Evolutionary conservation across 768 basidiomycete genomes (phyloP).

Genomic region (Leccinum aurantiacum): DNA sequence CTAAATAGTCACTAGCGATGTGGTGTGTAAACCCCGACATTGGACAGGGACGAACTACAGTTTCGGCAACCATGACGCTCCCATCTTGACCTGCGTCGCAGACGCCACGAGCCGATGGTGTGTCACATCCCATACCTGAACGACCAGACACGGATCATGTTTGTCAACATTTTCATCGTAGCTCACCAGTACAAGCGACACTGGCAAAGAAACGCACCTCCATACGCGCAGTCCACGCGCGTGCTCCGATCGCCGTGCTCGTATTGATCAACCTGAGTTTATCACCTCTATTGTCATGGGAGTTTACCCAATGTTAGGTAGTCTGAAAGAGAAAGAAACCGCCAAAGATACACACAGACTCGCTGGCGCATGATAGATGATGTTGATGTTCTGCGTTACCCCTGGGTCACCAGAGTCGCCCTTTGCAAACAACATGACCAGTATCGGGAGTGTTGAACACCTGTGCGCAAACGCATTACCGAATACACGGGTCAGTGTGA

Average conservation of each 20-base stretch:
- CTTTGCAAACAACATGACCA: constrained; percentile 33
- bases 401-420: constrained; percentile 32
- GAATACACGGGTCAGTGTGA: too few relatives aligned
- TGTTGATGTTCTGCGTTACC: constrained; percentile 48
- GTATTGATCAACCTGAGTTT: constrained; percentile 43
- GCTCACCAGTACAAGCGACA: neutral
- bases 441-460: constrained; percentile 42
- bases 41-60: constrained; percentile 6
- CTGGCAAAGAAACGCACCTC: constrained; percentile 33
- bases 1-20: too few relatives aligned
- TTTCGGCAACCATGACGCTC: constrained; percentile 14
- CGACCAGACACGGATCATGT: neutral
- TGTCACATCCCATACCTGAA: constrained; percentile 42
- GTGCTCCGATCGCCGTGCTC: constrained; percentile 33
- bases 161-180: neutral
- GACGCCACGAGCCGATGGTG: constrained; percentile 44
- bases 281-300: constrained; percentile 37
- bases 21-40: too few relatives aligned
- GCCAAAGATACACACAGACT: constrained; percentile 31
- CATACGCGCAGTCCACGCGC: constrained; percentile 34
- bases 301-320: neutral
- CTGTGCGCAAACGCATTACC: constrained; percentile 23
- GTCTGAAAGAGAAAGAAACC: neutral
- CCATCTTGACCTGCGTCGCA: constrained; percentile 43
- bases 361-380: constrained; percentile 45